Evolutionary conservation across 305 asterid species (phyloP), one percentile per base, ranked within the genome.

Genomic region (Lippia alba): DNA sequence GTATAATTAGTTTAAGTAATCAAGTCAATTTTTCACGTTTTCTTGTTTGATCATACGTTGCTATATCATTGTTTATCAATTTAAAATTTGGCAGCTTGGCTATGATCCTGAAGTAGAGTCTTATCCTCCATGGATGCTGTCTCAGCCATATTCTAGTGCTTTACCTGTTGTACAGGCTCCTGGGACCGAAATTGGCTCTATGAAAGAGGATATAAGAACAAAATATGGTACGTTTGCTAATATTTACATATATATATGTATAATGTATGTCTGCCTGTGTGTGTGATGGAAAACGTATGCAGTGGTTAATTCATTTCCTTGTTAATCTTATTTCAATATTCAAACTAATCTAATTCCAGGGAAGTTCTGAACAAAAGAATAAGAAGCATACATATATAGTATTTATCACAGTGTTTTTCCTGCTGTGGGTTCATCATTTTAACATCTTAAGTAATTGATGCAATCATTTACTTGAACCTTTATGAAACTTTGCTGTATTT

Each of bases 101-200:
- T 94, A 91, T 81, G 96, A 94, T 84, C 97, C 97, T 56, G 96
- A 91, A 86, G 67, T 54, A 15, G 97, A 94, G 74, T 84, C 87
- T 18, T 91, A 94, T 67, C 97, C 99, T 53, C 67, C 74, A 33
- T 94, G 98, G 98, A 85, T 94, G 68, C 85, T 83, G 56, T 67
- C 84, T 64, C 97, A 94, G 73, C 96, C 96, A 10, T 94, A 86
- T 82, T 84, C 91, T 46, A 69, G 81, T 64, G 74, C 77, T 74
- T 78, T 94, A 55, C 99, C 99, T 55, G 77, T 67, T 50, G 91
- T 94, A 32, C 92, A 80, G 76, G 89, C 96, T 66, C 99, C 99
- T n/a, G 99, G 96, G 53, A 85, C 96, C 77, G 75, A 78, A 48
- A 84, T 91, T 76, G 89, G 88, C 74, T 71, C 69, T 66, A 80